These are phyloP conservation scores for Diplodia mutila DNA, from an alignment of 2,329 filamentous ascomycete genomes.

Conservation along the genomic window DNA sequence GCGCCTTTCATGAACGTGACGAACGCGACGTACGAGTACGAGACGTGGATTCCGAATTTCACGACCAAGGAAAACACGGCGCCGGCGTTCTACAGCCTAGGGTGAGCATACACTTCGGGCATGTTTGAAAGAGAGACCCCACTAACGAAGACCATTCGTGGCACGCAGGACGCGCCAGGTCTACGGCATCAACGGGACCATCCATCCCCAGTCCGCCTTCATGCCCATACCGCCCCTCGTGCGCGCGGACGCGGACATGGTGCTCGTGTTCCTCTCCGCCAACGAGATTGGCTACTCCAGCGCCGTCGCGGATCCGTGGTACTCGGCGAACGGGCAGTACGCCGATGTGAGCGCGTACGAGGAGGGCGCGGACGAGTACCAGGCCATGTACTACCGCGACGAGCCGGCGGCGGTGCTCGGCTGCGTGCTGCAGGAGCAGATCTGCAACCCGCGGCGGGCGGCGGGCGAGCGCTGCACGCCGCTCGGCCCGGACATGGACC, in stretches of 20 bases:
- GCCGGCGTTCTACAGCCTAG: not conserved
- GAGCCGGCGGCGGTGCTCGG: constrained; percentile 11
- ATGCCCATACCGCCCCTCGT: not conserved
- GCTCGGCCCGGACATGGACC: not conserved
- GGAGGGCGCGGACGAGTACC: no score
- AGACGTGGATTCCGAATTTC: not conserved
- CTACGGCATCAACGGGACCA: not conserved
- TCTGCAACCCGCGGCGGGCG: constrained; percentile 25
- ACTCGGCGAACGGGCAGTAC: constrained; percentile 21
- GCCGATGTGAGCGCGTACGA: not conserved
- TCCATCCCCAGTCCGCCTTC: not conserved
- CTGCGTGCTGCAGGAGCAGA: constrained; percentile 7
- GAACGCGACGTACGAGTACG: not conserved
- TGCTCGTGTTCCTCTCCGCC: constrained; percentile 26
- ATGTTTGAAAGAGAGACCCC: fast-evolving
- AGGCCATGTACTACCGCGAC: not conserved
- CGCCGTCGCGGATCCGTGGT: constrained; percentile 28
- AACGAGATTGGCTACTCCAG: constrained; percentile 17
- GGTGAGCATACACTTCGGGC: not conserved
- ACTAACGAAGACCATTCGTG: not conserved
- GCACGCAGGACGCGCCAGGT: not conserved
- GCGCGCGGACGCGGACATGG: constrained; percentile 21
- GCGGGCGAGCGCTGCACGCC: not conserved
- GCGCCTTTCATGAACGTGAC: not conserved
- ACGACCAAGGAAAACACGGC: not conserved